Evolutionary conservation across 73 alveolate genomes (phyloP), one percentile per base, ranked within the genome.

Genomic region (Blepharisma japonicum): DNA sequence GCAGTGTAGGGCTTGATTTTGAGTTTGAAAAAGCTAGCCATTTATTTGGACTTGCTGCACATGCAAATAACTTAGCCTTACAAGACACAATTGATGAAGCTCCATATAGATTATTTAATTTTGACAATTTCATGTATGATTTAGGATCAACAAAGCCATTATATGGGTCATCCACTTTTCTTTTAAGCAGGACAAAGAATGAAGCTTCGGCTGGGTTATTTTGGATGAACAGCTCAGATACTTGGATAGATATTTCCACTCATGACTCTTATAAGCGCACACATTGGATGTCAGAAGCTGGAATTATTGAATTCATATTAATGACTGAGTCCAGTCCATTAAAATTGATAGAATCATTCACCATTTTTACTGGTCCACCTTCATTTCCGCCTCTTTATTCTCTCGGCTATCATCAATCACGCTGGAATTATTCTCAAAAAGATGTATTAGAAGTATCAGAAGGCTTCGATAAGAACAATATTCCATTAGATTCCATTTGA

Each of bases 51-150:
- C 67, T 84, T 4, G 80, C 87, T 56, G 87, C 80, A 61, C 77
- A 80, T 66, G 46, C 84, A 0, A 72, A 80, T 53, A 48, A 71
- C 42, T 78, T 84, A 38, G 53, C 18, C 14, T 50, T 84, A 5
- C 20, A 21, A 23, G 83, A 84, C 50, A 80, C 92, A 9, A 71
- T 68, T 49, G 78, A 79, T 68, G 55, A 70, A 7, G 97, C 88
- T 79, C 97, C 97, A 5, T 89, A 87, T 55, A 78, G 97, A 20
- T 71, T 90, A 51, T 90, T 45, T 77, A 90, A 87, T 71, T 79
- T 84, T 6, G 97, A 90, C 71, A 92, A 80, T 55, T 90, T 90
- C 49, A 81, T 71, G 56, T 81, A 70, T 70, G 90, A 83, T 32
- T 49, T 55, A 23, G 80, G 68, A 45, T 68, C 85, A 0, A 48